Percentiles rank a stretch among this genome's conserved stretches.
These are phyloP conservation scores for Coniochaeta pulveracea DNA, from an alignment of 2,329 filamentous ascomycete genomes.

Conservation along the genomic window DNA sequence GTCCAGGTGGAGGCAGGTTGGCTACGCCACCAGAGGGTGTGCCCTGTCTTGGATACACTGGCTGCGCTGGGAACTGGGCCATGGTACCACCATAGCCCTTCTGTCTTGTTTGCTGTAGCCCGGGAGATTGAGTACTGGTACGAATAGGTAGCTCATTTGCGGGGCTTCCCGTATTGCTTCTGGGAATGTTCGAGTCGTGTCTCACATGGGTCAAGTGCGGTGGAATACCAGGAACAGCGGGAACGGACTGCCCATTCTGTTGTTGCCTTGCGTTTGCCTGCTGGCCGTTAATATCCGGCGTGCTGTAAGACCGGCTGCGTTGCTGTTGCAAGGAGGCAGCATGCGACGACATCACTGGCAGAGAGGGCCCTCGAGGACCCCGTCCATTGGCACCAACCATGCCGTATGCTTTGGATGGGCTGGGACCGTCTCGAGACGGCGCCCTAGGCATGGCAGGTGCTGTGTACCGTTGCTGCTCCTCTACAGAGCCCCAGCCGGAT, in stretches of 20 bases:
- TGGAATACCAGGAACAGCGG: constrained; percentile 67
- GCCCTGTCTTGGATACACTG: constrained; percentile 36
- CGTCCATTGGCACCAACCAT: constrained; percentile 40
- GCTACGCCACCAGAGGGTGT: constrained; percentile 18
- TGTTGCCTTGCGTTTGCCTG: constrained; percentile 46
- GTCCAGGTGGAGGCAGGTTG: constrained; percentile 19
- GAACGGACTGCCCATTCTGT: constrained; percentile 39
- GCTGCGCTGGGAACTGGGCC: constrained; percentile 45
- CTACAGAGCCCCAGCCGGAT: constrained; percentile 39
- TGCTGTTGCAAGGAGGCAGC: constrained; percentile 46
- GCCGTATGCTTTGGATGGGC: constrained; percentile 49
- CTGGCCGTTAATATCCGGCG: constrained; percentile 73
- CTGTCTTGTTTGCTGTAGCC: constrained; percentile 47
- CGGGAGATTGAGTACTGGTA: constrained; percentile 60
- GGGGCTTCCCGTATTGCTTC: constrained; percentile 76
- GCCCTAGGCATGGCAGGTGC: constrained; percentile 77
- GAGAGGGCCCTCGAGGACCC: constrained; percentile 64
- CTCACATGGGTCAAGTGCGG: constrained; percentile 46
- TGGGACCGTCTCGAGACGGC: constrained; percentile 65
- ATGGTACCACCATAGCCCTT: constrained; percentile 39
- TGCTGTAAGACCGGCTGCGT: constrained; percentile 83
- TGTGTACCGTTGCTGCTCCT: constrained; percentile 72
- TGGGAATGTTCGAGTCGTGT: constrained; percentile 52
- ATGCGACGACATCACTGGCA: constrained; percentile 54
- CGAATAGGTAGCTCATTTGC: constrained; percentile 55